Percentiles rank a stretch among this genome's conserved stretches.
Evolutionary conservation across 2,329 filamentous ascomycete species (phyloP).

Genomic region (Claviceps purpurea): DNA sequence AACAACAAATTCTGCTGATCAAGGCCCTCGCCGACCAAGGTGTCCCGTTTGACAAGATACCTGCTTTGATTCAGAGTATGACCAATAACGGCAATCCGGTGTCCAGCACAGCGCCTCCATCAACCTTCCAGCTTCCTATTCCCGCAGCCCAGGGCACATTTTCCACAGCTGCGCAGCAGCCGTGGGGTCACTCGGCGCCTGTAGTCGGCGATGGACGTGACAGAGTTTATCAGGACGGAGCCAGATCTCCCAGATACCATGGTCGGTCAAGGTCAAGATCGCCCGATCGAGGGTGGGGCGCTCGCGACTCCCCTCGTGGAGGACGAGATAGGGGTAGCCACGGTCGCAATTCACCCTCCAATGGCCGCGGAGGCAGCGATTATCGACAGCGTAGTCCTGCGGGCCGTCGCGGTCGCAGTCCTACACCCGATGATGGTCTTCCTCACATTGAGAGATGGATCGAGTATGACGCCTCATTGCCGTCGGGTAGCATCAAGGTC

Average conservation of each 20-base stretch:
- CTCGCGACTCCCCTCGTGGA: conserved; percentile 49
- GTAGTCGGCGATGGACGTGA: conserved; percentile 39
- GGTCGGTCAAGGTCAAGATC: conserved; percentile 66
- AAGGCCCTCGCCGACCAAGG: conserved; percentile 65
- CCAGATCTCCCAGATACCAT: conserved; percentile 48
- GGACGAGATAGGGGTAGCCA: conserved; percentile 58
- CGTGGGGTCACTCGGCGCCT: conserved; percentile 18
- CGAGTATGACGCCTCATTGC: conserved; percentile 62
- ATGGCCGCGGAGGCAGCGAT: conserved; percentile 37
- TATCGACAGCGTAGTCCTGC: conserved; percentile 84
- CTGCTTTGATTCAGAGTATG: conserved; percentile 40
- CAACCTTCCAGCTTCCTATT: conserved; percentile 24
- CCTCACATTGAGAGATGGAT: conserved; percentile 50
- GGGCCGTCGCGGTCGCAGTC: conserved; percentile 52
- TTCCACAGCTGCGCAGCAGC: conserved; percentile 17
- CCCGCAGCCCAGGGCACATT: conserved; percentile 31
- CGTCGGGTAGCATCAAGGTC: conserved; percentile 74
- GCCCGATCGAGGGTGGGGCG: conserved; percentile 59
- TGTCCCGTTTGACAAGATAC: conserved; percentile 65
- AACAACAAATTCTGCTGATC: conserved; percentile 61
- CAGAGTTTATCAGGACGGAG: conserved; percentile 39
- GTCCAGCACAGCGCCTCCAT: conserved; percentile 20
- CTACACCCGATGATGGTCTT: conserved; percentile 33
- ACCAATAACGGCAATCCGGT: conserved; percentile 23
- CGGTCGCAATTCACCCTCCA: conserved; percentile 48